phyloP scores from a whole-genome alignment of 306 rosid species.

The Begonia peltatifolia region DNA sequence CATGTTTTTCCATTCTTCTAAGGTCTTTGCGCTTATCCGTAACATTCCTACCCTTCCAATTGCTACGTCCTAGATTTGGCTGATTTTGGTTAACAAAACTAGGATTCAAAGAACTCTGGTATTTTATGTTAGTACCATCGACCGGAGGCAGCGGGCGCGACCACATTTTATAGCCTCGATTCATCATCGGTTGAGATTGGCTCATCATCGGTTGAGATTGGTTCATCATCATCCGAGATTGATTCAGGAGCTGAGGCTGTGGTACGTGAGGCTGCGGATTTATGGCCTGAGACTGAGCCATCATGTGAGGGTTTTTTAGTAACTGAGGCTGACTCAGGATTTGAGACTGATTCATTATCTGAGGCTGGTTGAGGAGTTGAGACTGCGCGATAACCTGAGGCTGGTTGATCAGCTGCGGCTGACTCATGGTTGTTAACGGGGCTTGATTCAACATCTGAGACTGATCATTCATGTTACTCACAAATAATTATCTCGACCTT shows the following conservation, averaged over 20 bases:
- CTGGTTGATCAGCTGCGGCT: conserved; percentile 1
- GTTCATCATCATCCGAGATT: background rate
- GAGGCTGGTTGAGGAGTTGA: too few relatives aligned
- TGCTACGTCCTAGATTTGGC: background rate
- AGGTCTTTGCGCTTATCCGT: background rate
- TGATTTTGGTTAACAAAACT: background rate
- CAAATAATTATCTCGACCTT: too few relatives aligned
- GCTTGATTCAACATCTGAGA: too few relatives aligned
- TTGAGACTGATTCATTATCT: background rate
- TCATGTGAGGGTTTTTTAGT: background rate
- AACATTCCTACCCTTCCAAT: background rate
- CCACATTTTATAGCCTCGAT: too few relatives aligned
- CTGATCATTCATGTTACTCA: too few relatives aligned
- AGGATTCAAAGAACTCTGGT: background rate
- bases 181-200: background rate
- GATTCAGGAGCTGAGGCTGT: background rate
- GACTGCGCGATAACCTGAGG: too few relatives aligned
- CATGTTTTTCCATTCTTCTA: too few relatives aligned
- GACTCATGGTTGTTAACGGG: background rate
- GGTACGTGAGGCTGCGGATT: background rate
- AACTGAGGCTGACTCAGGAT: background rate
- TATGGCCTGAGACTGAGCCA: background rate
- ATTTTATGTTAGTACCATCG: background rate
- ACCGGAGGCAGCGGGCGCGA: background rate
- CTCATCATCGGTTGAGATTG: background rate